Evolutionary conservation across 768 basidiomycete genomes (phyloP).

Genomic region (Kwoniella mangroviensis): DNA sequence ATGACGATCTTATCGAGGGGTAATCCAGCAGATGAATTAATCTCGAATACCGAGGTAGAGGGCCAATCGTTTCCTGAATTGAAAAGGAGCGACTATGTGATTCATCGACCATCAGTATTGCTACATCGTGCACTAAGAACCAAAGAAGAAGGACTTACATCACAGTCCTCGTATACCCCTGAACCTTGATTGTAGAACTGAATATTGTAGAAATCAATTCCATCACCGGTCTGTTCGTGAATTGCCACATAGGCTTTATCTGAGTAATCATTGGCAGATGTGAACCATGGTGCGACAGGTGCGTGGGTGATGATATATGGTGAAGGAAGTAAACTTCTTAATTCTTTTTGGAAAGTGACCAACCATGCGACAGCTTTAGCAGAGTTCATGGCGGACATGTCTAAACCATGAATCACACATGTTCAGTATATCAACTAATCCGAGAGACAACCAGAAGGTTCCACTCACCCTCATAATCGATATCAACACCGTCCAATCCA

Average conservation of each 20-base stretch:
- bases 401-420: slow-evolving; percentile 11
- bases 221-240: slow-evolving; percentile 63
- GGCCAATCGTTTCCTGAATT: slow-evolving; percentile 69
- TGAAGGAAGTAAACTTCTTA: slow-evolving; percentile 44
- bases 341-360: slow-evolving; percentile 53
- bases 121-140: neutral
- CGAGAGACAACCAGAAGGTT: too few species aligned
- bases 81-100: slow-evolving; percentile 61
- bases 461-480: slow-evolving; percentile 65
- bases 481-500: slow-evolving; percentile 71
- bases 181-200: slow-evolving; percentile 58
- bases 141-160: slow-evolving; percentile 22
- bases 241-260: slow-evolving; percentile 66
- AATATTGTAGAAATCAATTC: slow-evolving; percentile 66
- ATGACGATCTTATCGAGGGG: slow-evolving; percentile 71
- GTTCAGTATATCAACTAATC: neutral
- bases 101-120: slow-evolving; percentile 7
- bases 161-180: slow-evolving; percentile 45
- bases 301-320: slow-evolving; percentile 57
- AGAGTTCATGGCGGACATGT: slow-evolving; percentile 54
- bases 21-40: slow-evolving; percentile 65
- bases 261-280: slow-evolving; percentile 42
- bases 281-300: slow-evolving; percentile 58
- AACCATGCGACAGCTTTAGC: slow-evolving; percentile 52
- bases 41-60: slow-evolving; percentile 67